Base-by-base conservation (phyloP, 257 asterid genomes). In the Striga asiatica region DNA sequence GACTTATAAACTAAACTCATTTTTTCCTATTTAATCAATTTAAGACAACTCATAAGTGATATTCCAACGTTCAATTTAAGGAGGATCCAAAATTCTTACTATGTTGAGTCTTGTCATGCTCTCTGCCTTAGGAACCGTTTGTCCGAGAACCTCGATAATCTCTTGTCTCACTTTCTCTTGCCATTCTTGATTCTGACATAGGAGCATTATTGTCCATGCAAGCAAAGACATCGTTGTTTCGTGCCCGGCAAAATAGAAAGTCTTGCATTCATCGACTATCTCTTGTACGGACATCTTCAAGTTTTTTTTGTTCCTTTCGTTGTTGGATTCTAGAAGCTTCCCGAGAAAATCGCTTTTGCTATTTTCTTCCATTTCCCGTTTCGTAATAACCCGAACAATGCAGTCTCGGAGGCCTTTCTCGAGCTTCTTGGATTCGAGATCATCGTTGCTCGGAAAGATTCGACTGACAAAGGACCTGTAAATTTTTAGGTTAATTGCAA, bases 181-280 rank as follows among this genome's bases (percentile, higher is more conserved):
- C 94, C 96, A 87, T 2, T 83, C 82, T 39, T 68, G 70, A 57
- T 87, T n/a, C n/a, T 65, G 23, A 70, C 25, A 13, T 6, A 83
- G 64, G 22, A 87, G 91, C 67, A 87, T 66, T 38, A 74, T 45
- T 3, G 80, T 76, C 96, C 96, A 87, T 20, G 72, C 60, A 16
- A 87, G 84, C 53, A 78, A 54, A 0, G 81, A 63, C 4, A 82
- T 66, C 1, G 93, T 68, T 0, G 96, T 87, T 66, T 85, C 95
- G 2, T 85, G 93, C 13, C 95, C 95, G 1, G 93, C 93, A 8
- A 82, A 82, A 61, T 85, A 79, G 71, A 85, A 70, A 31, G 89
- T 77, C 56, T 82, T 85, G 80, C 93, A 85, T 37, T 85, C 95
- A 56, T 84, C 93, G 19, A 76, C 79, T 27, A 82, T 73, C n/a